Percentiles rank a stretch among this genome's conserved stretches.
Conservation (phyloP, 306 rosid genomes). For the Hippophae gyantsensis region DNA sequence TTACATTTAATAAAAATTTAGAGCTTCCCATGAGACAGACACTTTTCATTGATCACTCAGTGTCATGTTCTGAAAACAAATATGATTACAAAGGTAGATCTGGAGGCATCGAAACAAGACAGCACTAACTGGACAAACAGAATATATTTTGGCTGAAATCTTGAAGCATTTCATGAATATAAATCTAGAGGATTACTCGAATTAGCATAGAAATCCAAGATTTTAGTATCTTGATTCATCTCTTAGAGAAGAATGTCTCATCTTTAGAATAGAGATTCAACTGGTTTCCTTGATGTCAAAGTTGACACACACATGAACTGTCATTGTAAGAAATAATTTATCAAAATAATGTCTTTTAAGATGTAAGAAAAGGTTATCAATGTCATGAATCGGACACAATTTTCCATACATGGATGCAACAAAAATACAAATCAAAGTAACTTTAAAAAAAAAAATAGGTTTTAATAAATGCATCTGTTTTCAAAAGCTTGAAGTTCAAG, state of each 20-base stretch:
- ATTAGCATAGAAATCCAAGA: slow-evolving; percentile 3
- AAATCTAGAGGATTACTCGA: slow-evolving; percentile 17
- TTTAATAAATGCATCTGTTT: too few species aligned
- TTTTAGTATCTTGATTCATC: slow-evolving; percentile 11
- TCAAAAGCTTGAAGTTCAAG: too few species aligned
- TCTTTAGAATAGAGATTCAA: slow-evolving; percentile 42
- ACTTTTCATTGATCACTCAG: slow-evolving; percentile 13
- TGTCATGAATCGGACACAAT: too few species aligned
- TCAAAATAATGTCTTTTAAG: neutral
- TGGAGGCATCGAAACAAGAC: slow-evolving; percentile 32
- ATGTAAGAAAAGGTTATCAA: neutral
- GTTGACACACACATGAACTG: slow-evolving; percentile 73
- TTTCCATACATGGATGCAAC: too few species aligned
- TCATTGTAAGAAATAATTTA: slow-evolving; percentile 10
- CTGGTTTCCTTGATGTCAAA: slow-evolving; percentile 37
- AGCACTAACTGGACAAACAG: slow-evolving; percentile 15
- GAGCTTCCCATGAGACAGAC: slow-evolving; percentile 13
- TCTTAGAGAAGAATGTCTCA: slow-evolving; percentile 21
- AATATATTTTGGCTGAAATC: slow-evolving; percentile 16
- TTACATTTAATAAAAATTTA: slow-evolving; percentile 7
- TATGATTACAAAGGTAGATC: slow-evolving; percentile 32
- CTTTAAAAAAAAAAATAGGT: too few species aligned
- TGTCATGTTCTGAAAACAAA: slow-evolving; percentile 19
- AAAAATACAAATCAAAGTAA: too few species aligned
- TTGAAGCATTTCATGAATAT: slow-evolving; percentile 12